Evolutionary conservation across 2,329 filamentous ascomycete species (phyloP).

Genomic region (Thielaviopsis populi): DNA sequence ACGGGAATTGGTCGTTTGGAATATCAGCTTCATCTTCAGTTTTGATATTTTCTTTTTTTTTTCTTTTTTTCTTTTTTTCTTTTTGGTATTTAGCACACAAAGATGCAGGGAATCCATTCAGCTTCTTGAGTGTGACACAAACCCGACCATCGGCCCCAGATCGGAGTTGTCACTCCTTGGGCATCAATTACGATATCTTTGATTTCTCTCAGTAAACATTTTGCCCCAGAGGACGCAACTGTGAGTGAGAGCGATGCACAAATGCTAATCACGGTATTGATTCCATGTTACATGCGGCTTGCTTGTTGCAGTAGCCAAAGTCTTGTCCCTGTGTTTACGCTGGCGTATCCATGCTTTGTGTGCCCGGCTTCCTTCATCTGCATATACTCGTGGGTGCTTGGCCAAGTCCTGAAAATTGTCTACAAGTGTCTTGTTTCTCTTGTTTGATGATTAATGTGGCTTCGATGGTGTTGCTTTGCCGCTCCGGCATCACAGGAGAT

Average conservation of each 20-base stretch:
- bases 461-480: too few species aligned
- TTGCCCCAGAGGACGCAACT: neutral
- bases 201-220: neutral
- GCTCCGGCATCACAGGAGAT: too few species aligned
- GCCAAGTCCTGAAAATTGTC: too few species aligned
- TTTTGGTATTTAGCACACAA: neutral
- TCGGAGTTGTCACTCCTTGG: neutral
- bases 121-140: neutral
- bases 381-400: too few species aligned
- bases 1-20: neutral
- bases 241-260: neutral
- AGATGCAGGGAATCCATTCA: neutral
- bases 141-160: neutral
- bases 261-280: neutral
- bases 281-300: neutral
- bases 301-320: neutral
- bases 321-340: too few species aligned
- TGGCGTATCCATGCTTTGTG: too few species aligned
- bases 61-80: neutral
- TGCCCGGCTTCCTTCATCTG: too few species aligned
- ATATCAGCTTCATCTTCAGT: neutral
- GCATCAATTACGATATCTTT: neutral
- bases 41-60: neutral
- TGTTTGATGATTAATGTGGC: neutral
- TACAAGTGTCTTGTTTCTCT: neutral